A percentile compares a stretch with the other conserved stretches of the same genome.
phyloP scores from a whole-genome alignment of 805 yeast genomes.

The Alloascoidea africana region DNA sequence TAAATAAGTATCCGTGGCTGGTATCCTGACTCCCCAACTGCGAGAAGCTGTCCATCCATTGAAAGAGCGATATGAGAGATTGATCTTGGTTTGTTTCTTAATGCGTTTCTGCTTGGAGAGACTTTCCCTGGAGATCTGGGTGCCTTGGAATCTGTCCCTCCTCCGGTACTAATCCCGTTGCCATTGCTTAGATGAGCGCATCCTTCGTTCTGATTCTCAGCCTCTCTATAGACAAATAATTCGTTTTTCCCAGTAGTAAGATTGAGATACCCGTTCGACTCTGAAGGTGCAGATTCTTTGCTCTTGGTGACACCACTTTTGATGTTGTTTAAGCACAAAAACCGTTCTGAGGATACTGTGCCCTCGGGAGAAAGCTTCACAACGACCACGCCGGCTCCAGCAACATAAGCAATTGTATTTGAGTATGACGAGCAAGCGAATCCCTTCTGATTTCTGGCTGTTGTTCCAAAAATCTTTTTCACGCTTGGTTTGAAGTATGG shows the following conservation, averaged over 20 bases:
- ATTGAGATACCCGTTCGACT: too few species aligned
- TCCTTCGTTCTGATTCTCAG: too few species aligned
- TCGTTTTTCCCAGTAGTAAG: too few species aligned
- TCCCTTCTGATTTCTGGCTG: neutral
- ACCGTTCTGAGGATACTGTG: neutral
- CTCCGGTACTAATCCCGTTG: neutral
- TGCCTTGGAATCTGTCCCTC: neutral
- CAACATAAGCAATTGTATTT: neutral
- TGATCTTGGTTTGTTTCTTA: neutral
- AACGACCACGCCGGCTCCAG: neutral
- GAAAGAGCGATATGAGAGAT: neutral
- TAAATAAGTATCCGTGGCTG: slow-evolving; percentile 28
- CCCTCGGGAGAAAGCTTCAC: neutral
- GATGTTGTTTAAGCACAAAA: neutral
- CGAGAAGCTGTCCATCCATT: neutral
- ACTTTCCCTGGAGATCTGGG: slow-evolving; percentile 1
- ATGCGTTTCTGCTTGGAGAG: neutral
- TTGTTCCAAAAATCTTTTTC: neutral
- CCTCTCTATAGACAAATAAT: too few species aligned
- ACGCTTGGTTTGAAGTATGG: too few species aligned
- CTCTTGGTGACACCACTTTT: too few species aligned
- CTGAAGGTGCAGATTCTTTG: too few species aligned
- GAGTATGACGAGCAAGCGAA: neutral
- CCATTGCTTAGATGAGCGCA: too few species aligned
- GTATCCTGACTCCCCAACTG: slow-evolving; percentile 4